phyloP scores from a whole-genome alignment of 2,329 filamentous ascomycete genomes.

The Beauveria sp. region DNA sequence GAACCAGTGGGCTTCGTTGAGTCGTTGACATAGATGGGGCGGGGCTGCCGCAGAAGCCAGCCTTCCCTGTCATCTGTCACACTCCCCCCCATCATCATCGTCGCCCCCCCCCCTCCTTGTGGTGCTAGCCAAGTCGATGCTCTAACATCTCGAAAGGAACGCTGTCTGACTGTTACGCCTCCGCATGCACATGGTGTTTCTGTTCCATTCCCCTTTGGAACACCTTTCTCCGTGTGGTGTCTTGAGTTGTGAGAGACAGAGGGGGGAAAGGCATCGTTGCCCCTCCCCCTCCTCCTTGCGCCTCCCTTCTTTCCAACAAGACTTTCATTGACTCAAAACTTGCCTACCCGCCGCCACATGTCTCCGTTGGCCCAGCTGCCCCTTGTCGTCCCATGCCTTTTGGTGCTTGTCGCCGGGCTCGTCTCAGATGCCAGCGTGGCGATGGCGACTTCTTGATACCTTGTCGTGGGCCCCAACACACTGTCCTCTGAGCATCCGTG shows the following conservation, averaged over 20 bases:
- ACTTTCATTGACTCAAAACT: conserved; percentile 1
- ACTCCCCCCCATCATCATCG: background rate
- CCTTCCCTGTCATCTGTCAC: background rate
- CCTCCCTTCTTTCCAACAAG: background rate
- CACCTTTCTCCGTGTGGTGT: conserved; percentile 5
- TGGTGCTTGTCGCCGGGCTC: background rate
- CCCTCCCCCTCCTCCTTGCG: too few relatives aligned
- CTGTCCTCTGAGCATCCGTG: conserved; percentile 9
- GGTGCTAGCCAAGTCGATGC: background rate
- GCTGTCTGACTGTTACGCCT: conserved; percentile 8
- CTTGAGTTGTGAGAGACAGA: background rate
- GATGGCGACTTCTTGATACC: conserved; percentile 8
- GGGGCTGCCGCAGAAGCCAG: background rate
- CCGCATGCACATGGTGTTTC: conserved; percentile 10
- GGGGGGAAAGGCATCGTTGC: background rate
- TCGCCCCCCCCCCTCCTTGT: background rate
- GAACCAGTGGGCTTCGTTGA: too few relatives aligned
- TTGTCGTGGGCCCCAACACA: conserved; percentile 2
- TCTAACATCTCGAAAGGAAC: conserved; percentile 3
- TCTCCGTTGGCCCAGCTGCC: background rate
- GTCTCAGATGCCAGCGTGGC: conserved; percentile 10
- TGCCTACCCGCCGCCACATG: background rate
- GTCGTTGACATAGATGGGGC: too few relatives aligned
- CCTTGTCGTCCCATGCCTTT: background rate
- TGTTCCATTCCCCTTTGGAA: conserved; percentile 8